Evolutionary conservation across 164 flowering plant genomes (phyloP), one percentile per base, ranked within the genome.

Genomic region (Amborella trichopoda): DNA sequence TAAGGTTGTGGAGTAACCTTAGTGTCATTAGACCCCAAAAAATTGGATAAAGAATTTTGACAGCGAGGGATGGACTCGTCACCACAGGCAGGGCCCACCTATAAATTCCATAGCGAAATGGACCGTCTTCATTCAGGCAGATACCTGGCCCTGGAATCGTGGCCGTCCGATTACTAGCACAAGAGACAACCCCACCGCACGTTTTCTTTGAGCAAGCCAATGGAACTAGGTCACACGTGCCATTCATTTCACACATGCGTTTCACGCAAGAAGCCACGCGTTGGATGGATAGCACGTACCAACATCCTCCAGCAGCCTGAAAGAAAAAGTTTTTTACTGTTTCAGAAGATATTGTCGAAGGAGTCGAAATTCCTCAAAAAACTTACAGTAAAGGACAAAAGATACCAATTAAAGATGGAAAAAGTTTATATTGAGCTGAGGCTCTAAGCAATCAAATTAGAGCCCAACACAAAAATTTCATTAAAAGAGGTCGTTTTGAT

Each of bases 301-400:
- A 91, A 55, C 99, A 91, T 20, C 96, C 99, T 21, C 99, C 99
- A 1, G 87, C 95, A 40, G 83, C 98, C 98, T 87, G 57, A 16
- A 45, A 23, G 42, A n/a, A n/a, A n/a, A n/a, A n/a, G n/a, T n/a
- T n/a, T n/a, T n/a, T n/a, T n/a, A n/a, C n/a, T n/a, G n/a, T n/a
- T n/a, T n/a, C n/a, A n/a, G n/a, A n/a, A n/a, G n/a, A n/a, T n/a
- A n/a, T n/a, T n/a, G n/a, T 12, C 5, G 28, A 25, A 5, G 27
- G 23, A 23, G 6, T 6, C 17, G 4, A 23, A 44, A 23, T n/a
- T n/a, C n/a, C n/a, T n/a, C n/a, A 18, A 14, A 26, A 28, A 46
- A 6, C 26, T 24, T 4, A 44, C 19, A 26, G 33, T 6, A 25
- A 44, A 13, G 26, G 18, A 44, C 19, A n/a, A 19, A 11, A n/a